These are phyloP conservation scores for Aspergillus funiculosus DNA, from an alignment of 495 filamentous ascomycete genomes.

Conservation along the genomic window DNA sequence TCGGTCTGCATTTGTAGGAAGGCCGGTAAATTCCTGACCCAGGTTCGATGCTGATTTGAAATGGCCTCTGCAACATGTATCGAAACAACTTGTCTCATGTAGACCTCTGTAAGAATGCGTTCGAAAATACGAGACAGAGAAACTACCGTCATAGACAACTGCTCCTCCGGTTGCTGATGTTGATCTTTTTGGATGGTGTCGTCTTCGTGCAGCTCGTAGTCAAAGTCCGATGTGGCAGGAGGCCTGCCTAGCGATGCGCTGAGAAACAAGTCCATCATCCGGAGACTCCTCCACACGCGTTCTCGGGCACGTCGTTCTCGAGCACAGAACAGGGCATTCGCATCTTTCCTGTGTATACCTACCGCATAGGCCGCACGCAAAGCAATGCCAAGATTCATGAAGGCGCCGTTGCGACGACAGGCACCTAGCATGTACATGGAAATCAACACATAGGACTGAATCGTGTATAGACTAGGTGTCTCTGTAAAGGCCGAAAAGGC, in stretches of 20 bases:
- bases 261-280: constrained; percentile 56
- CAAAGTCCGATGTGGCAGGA: constrained; percentile 53
- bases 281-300: constrained; percentile 55
- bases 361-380: constrained; percentile 54
- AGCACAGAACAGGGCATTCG: constrained; percentile 51
- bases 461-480: constrained; percentile 50
- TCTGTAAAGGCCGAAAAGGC: constrained; percentile 52
- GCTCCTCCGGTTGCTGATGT: constrained; percentile 26
- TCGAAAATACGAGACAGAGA: constrained; percentile 59
- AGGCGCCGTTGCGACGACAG: constrained; percentile 57
- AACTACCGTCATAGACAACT: constrained; percentile 33
- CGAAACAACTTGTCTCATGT: constrained; percentile 63
- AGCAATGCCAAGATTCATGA: constrained; percentile 50
- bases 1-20: constrained; percentile 35
- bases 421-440: constrained; percentile 57
- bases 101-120: constrained; percentile 59
- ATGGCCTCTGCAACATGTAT: constrained; percentile 61
- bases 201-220: constrained; percentile 47
- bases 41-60: constrained; percentile 49
- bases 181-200: constrained; percentile 17
- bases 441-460: constrained; percentile 54
- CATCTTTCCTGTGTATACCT: constrained; percentile 55
- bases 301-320: constrained; percentile 48
- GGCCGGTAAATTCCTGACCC: constrained; percentile 34
- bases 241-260: constrained; percentile 56